Evolutionary conservation across 1,139 yeast genomes (phyloP), one percentile per base, ranked within the genome.

Genomic region (Kluyveromyces marxianus): DNA sequence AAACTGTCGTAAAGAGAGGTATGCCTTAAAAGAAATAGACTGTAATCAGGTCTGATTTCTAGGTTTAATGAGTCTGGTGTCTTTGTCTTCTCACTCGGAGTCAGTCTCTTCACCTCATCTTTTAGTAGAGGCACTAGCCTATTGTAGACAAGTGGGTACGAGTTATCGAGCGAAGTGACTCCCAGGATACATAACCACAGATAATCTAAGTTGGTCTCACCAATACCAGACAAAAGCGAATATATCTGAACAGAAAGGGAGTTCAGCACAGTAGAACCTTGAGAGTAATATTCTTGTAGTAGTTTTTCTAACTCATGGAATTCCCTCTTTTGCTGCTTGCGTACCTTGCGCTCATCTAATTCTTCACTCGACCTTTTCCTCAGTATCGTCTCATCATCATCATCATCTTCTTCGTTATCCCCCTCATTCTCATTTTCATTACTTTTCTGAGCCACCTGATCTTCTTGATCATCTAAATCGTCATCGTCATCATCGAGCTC

Each of bases 1-100:
- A 94, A 89, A 48, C 97, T 76, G 54, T 92, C 95, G 65, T 92
- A 92, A 25, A 94, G 69, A 4, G 96, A 85, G 87, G 97, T 90
- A 64, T 92, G 97, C 42, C 97, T 81, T 46, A 92, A 71, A 41
- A 94, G 69, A 62, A 90, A 94, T 41, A 94, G 69, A 49, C 89
- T 83, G 65, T 87, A 92, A 62, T 94, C 98, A 36, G 83, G 77
- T 58, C 87, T 96, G 14, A 88, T 71, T 30, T 76, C 73, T 26
- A 90, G 68, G 1, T 80, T 68, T 2, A 79, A 72, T 30, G 86
- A 77, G 57, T 86, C 94, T 67, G 54, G 77, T 69, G 53, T 69
- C 52, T 60, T 62, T n/a, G 47, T 40, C 2, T 52, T 39, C 25
- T 42, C 58, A 14, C 64, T 63, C 4, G 79, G 76, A 43, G 71